Evolutionary conservation across 2,329 filamentous ascomycete species (phyloP).

Genomic region (Plectosphaerella sp.): DNA sequence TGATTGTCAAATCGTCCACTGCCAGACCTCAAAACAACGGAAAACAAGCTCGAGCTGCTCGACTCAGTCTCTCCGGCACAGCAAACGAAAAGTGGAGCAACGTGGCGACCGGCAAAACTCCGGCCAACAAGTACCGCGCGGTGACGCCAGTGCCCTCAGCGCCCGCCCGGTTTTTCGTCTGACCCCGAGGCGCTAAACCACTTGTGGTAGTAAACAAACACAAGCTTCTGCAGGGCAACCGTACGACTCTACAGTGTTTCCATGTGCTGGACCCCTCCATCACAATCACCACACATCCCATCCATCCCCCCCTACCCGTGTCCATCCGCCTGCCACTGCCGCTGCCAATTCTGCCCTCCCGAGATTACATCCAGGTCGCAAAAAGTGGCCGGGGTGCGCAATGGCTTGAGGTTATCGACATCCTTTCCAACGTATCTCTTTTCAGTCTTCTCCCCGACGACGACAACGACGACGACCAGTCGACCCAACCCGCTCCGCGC

Average conservation of each 20-base stretch:
- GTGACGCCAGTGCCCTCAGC: neutral
- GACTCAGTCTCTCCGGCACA: no score
- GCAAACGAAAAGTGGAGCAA: neutral
- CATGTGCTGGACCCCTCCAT: neutral
- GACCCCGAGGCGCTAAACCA: neutral
- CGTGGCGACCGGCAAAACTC: no score
- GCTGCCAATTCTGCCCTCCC: neutral
- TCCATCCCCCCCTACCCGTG: no score
- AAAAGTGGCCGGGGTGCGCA: neutral
- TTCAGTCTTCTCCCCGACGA: neutral
- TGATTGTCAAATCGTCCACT: no score
- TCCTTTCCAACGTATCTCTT: constrained; percentile 1
- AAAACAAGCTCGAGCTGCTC: no score
- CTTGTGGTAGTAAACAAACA: constrained; percentile 5
- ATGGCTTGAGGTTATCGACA: constrained; percentile 2
- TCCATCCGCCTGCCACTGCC: neutral
- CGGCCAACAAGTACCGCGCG: neutral
- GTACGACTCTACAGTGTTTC: no score
- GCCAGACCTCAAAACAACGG: no score
- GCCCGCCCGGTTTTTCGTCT: neutral
- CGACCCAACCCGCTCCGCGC: no score
- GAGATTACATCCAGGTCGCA: constrained; percentile 1
- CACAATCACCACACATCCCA: neutral
- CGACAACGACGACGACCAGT: no score
- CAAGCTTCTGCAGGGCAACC: constrained; percentile 1